A percentile compares a stretch with the other conserved stretches of the same genome.
phyloP scores from a whole-genome alignment of 2,329 filamentous ascomycete species.

The Neoarthrinium moseri region DNA sequence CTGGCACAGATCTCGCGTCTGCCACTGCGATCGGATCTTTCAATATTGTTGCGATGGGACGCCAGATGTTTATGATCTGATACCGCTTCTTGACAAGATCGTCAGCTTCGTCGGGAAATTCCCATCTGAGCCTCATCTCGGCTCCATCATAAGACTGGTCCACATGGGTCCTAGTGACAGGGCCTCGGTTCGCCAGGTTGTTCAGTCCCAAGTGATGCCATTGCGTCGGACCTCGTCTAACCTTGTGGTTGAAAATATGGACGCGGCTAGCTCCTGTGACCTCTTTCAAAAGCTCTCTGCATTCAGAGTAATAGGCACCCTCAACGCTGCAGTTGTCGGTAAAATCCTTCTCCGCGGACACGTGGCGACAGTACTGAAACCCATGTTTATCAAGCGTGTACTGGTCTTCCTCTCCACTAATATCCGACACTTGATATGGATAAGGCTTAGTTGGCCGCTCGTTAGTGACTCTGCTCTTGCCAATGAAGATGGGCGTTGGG shows the following conservation, averaged over 20 bases:
- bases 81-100: slow-evolving; percentile 31
- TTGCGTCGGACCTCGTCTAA: slow-evolving; percentile 49
- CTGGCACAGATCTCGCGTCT: slow-evolving; percentile 33
- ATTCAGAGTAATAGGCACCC: slow-evolving; percentile 68
- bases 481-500: slow-evolving; percentile 2
- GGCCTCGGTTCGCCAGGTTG: slow-evolving; percentile 43
- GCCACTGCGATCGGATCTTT: slow-evolving; percentile 42
- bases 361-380: slow-evolving; percentile 35
- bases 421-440: slow-evolving; percentile 39
- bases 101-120: slow-evolving; percentile 31
- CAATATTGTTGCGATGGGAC: slow-evolving; percentile 45
- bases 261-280: slow-evolving; percentile 58
- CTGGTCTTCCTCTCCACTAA: slow-evolving; percentile 36
- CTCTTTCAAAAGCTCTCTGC: slow-evolving; percentile 63
- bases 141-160: slow-evolving; percentile 41
- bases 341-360: slow-evolving; percentile 31
- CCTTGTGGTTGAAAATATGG: slow-evolving; percentile 72
- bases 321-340: slow-evolving; percentile 59
- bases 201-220: slow-evolving; percentile 69
- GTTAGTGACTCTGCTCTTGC: slow-evolving; percentile 20
- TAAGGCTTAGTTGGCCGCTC: slow-evolving; percentile 43
- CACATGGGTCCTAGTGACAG: slow-evolving; percentile 26
- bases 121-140: slow-evolving; percentile 29
- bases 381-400: slow-evolving; percentile 41
- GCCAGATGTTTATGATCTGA: slow-evolving; percentile 37